A percentile compares a stretch with the other conserved stretches of the same genome.
These are phyloP conservation scores for Onygena corvina DNA, from an alignment of 2,329 filamentous ascomycete species.

Conservation along the genomic window DNA sequence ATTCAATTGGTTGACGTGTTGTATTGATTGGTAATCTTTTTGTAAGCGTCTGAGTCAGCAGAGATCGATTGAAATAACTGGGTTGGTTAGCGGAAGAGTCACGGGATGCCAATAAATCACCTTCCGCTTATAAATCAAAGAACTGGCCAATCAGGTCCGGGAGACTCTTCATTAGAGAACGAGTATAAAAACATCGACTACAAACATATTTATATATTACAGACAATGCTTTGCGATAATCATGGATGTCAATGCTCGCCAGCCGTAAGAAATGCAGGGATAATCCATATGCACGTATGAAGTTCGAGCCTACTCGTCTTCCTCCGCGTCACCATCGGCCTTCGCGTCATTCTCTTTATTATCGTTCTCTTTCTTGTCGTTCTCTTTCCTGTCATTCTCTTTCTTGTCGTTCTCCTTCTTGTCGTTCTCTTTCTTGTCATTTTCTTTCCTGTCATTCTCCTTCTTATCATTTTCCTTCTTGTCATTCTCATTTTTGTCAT, in stretches of 20 bases:
- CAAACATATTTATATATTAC: not conserved
- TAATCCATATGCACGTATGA: not conserved
- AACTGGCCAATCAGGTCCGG: too few relatives aligned
- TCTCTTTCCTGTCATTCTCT: not conserved
- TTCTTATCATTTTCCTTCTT: not conserved
- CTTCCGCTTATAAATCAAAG: too few relatives aligned
- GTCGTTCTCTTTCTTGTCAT: not conserved
- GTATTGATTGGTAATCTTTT: not conserved
- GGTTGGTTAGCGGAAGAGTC: too few relatives aligned
- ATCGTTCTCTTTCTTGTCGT: not conserved
- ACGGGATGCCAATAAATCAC: too few relatives aligned
- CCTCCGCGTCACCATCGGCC: not conserved
- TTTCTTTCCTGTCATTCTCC: not conserved
- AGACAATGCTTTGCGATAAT: not conserved
- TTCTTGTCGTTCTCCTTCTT: not conserved
- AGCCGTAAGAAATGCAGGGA: not conserved
- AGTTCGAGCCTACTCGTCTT: not conserved
- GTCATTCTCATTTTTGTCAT: not conserved
- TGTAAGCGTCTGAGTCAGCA: not conserved
- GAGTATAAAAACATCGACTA: too few relatives aligned
- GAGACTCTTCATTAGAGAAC: too few relatives aligned
- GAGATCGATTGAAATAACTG: too few relatives aligned
- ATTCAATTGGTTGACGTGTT: not conserved
- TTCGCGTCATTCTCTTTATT: not conserved
- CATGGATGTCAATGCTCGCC: not conserved